Conservation (phyloP, 2,329 filamentous ascomycete genomes). For the Paramyrothecium roridum region DNA sequence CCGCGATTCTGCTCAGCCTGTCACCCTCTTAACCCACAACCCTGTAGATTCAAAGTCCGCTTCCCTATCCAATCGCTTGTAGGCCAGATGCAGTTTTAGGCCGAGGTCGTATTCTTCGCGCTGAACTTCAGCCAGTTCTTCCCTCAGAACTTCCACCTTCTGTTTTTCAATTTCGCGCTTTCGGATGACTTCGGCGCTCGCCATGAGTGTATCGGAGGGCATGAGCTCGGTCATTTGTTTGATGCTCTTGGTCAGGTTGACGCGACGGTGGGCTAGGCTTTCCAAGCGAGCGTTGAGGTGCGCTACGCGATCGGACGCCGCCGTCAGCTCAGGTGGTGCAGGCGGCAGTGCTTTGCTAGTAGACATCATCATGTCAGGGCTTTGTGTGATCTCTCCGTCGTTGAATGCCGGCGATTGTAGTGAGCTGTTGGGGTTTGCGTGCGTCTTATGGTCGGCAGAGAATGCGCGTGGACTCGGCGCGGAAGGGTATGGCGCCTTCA, state of each 20-base stretch:
- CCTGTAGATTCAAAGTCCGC: slow-evolving; percentile 62
- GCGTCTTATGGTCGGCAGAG: neutral
- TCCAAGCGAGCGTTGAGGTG: slow-evolving; percentile 64
- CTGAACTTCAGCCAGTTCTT: slow-evolving; percentile 69
- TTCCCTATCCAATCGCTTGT: slow-evolving; percentile 71
- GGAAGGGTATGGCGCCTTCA: slow-evolving; percentile 15
- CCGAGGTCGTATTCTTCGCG: slow-evolving; percentile 77
- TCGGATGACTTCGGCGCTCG: slow-evolving; percentile 59
- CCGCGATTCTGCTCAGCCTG: slow-evolving; percentile 43
- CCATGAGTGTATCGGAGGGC: slow-evolving; percentile 66
- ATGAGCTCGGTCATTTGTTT: slow-evolving; percentile 76
- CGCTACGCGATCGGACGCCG: slow-evolving; percentile 61
- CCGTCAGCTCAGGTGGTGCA: slow-evolving; percentile 55
- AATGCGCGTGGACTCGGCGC: neutral
- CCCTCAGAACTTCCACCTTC: slow-evolving; percentile 64
- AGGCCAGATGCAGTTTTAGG: slow-evolving; percentile 68
- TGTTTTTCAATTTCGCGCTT: slow-evolving; percentile 56
- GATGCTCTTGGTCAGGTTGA: slow-evolving; percentile 71
- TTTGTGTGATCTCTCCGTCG: slow-evolving; percentile 22
- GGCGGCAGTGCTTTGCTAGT: slow-evolving; percentile 58
- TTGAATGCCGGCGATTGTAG: neutral
- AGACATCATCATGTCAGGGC: slow-evolving; percentile 20
- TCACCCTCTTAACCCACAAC: slow-evolving; percentile 77
- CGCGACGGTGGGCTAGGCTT: slow-evolving; percentile 62
- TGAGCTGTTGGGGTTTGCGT: neutral